Percentiles rank a stretch among this genome's conserved stretches.
Conservation (phyloP, 129 eudicot genomes). For the Escallonia herrerae region DNA sequence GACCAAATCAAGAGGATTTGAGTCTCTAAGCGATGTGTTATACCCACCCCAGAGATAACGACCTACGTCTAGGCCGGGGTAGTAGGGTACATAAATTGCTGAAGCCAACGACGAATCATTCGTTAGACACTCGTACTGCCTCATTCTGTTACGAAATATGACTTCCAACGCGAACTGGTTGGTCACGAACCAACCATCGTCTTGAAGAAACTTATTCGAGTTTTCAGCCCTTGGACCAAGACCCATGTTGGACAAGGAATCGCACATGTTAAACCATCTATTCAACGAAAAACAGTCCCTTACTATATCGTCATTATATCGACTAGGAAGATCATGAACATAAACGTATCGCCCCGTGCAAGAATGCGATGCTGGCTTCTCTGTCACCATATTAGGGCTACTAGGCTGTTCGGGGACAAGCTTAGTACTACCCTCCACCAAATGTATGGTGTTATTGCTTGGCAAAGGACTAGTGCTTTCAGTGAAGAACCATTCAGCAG, state of each 20-base stretch:
- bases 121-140: conserved; percentile 45
- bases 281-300: conserved; percentile 34
- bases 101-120: conserved; percentile 39
- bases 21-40: conserved; percentile 31
- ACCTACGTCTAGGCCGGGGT: conserved; percentile 51
- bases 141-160: conserved; percentile 46
- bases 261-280: conserved; percentile 43
- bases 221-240: conserved; percentile 35
- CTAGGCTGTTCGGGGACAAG: neutral
- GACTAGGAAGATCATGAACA: conserved; percentile 48
- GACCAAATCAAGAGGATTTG: conserved; percentile 34
- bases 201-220: conserved; percentile 24
- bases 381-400: too few species aligned
- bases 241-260: conserved; percentile 25
- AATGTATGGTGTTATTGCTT: neutral
- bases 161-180: conserved; percentile 43
- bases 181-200: conserved; percentile 39
- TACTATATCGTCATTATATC: conserved; percentile 45
- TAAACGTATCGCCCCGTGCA: conserved; percentile 53
- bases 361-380: conserved; percentile 9
- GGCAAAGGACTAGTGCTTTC: too few species aligned
- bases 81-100: conserved; percentile 46
- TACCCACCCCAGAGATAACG: conserved; percentile 28
- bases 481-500: too few species aligned
- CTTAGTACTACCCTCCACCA: neutral